Base-by-base conservation (phyloP, 805 yeast genomes). In the Cyberlindnera mrakii region DNA sequence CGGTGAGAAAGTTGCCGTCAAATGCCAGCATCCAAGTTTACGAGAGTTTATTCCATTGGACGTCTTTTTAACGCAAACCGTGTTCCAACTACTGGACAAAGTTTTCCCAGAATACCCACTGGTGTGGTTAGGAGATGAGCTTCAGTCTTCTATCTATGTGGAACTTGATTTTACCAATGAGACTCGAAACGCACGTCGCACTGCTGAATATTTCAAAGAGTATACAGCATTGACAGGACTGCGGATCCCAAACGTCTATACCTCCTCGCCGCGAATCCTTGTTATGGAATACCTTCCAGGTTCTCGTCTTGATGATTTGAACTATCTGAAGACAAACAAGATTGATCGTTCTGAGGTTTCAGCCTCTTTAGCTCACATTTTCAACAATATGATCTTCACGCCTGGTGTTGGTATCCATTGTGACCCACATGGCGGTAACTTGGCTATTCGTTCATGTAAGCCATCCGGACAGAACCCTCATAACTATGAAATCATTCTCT, bases 391-490 rank as follows among this genome's bases (percentile, higher is more conserved):
- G 99, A 88, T 93, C 33, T 93, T 93, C 67, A 83, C 95, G 2
- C 95, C 96, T 0, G 82, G 80, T 23, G 96, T 88, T 18, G 87
- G 91, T 1, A 76, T 93, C 35, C 99, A 93, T 61, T 93, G 99
- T 66, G 99, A 93, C 61, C 99, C 99, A 1, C 99, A 93, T 61
- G 96, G 96, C 10, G 99, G 99, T 0, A 93, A 93, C 57, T 68
- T 93, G 46, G 96, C 98, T 0, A 87, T 93, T 18, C 69, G 89
- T 43, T 65, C 71, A 1, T 52, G 66, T 16, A 54, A 62, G 7
- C 48, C 54, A 16, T 51, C 53, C 27, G 60, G 45, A 30, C 52
- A 46, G 40, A 67, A 70, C 23, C 64, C 66, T 4, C 88, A 82
- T 58, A 90, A 91, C 59, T 93, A 93, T 60, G 99, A 93, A 62